Evolutionary conservation across 139 green algal genomes (phyloP).

Genomic region (Chlamydomonas sp.): DNA sequence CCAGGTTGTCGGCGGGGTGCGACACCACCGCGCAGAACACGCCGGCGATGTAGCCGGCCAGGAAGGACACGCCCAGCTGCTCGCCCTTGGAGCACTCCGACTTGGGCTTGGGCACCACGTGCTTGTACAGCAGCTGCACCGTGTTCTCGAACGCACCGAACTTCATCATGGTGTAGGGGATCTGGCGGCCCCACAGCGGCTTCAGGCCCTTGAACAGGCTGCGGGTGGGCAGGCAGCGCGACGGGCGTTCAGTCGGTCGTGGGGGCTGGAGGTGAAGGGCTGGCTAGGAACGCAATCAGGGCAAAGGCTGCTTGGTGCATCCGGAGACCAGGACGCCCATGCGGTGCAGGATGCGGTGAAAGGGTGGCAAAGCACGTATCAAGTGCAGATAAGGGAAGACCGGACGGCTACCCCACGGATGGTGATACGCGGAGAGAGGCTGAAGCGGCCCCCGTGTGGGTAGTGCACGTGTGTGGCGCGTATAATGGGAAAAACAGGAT

Average conservation of each 20-base stretch:
- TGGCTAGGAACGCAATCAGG: too few relatives aligned
- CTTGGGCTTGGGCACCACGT: constrained; percentile 93
- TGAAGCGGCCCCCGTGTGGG: too few relatives aligned
- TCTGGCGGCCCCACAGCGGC: constrained; percentile 92
- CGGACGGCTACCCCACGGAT: too few relatives aligned
- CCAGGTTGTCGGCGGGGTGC: constrained; percentile 94
- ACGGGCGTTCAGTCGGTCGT: background rate
- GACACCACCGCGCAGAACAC: constrained; percentile 92
- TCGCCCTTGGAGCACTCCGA: constrained; percentile 90
- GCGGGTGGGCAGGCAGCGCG: background rate
- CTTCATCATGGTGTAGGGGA: constrained; percentile 98
- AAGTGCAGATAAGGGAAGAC: too few relatives aligned
- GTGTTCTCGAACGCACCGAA: constrained; percentile 95
- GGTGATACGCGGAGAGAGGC: too few relatives aligned
- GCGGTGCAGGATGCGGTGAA: too few relatives aligned
- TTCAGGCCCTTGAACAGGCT: constrained; percentile 90
- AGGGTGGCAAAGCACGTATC: too few relatives aligned
- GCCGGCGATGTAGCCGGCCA: constrained; percentile 88
- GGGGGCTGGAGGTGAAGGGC: background rate
- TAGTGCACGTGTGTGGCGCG: too few relatives aligned
- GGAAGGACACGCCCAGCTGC: constrained; percentile 92
- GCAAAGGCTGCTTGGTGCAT: too few relatives aligned
- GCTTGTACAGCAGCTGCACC: constrained; percentile 90
- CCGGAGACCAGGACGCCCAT: too few relatives aligned
- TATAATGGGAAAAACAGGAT: too few relatives aligned